Evolutionary conservation across 2,329 filamentous ascomycete species (phyloP).

Genomic region (Phaeosphaeriaceae sp.): DNA sequence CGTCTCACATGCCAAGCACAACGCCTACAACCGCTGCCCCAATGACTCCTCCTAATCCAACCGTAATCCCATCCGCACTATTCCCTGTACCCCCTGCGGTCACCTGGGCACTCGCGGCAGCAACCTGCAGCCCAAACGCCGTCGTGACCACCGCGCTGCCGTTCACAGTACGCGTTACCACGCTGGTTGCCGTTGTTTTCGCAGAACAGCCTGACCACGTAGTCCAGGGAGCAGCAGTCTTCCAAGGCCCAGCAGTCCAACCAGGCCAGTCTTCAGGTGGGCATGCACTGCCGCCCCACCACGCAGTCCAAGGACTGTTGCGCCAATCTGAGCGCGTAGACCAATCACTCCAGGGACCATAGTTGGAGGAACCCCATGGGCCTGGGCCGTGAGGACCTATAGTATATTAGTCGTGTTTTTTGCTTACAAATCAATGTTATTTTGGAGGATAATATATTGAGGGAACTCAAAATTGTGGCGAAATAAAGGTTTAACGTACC

Average conservation of each 20-base stretch:
- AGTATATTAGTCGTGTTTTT: neutral
- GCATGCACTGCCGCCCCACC: slow-evolving; percentile 44
- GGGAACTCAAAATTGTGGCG: neutral
- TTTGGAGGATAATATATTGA: neutral
- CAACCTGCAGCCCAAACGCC: slow-evolving; percentile 42
- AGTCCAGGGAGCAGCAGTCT: slow-evolving; percentile 45
- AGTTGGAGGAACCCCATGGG: slow-evolving; percentile 34
- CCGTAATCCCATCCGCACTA: slow-evolving; percentile 19
- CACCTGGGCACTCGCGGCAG: slow-evolving; percentile 25
- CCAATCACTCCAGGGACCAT: slow-evolving; percentile 40
- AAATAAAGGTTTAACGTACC: slow-evolving; percentile 15
- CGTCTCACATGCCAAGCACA: slow-evolving; percentile 27
- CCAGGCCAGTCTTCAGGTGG: slow-evolving; percentile 45
- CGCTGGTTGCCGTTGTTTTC: slow-evolving; percentile 39
- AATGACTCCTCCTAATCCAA: slow-evolving; percentile 24
- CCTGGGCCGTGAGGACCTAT: slow-evolving; percentile 30
- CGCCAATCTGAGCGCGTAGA: slow-evolving; percentile 35
- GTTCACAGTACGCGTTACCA: slow-evolving; percentile 36
- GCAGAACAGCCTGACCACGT: slow-evolving; percentile 43
- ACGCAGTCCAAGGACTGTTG: slow-evolving; percentile 41
- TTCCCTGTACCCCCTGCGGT: slow-evolving; percentile 6
- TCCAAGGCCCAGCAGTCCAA: slow-evolving; percentile 46
- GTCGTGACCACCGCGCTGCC: slow-evolving; percentile 31
- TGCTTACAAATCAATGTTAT: neutral
- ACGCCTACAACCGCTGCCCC: slow-evolving; percentile 32